A percentile compares a stretch with the other conserved stretches of the same genome.
Conservation (phyloP, 75 land plant species). For the Cupressus sempervirens region DNA sequence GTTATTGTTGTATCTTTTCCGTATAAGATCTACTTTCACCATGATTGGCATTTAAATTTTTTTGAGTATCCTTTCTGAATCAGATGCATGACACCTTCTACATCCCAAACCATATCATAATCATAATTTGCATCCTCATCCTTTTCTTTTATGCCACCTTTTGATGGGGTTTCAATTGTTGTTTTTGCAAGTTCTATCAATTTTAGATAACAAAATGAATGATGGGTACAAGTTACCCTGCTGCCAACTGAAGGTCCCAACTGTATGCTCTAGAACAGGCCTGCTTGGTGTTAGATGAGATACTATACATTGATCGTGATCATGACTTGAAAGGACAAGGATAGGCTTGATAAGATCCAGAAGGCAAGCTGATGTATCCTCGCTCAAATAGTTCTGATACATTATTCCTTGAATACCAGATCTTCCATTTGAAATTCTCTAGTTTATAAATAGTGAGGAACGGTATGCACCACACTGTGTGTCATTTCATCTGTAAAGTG, state of each 20-base stretch:
- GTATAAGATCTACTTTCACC: conserved; percentile 8
- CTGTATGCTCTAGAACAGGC: conserved; percentile 66
- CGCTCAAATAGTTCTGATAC: conserved; percentile 79
- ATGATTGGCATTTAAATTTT: conserved; percentile 4
- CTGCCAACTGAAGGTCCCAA: conserved; percentile 95
- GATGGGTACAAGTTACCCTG: conserved; percentile 88
- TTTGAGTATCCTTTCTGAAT: conserved; percentile 48
- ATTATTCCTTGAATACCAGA: too few relatives aligned
- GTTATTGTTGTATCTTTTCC: too few relatives aligned
- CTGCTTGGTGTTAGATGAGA: conserved; percentile 45
- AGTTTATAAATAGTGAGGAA: too few relatives aligned
- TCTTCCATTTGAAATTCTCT: too few relatives aligned
- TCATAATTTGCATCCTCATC: conserved; percentile 75
- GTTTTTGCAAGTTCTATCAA: conserved; percentile 10
- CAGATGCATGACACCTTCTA: conserved; percentile 92
- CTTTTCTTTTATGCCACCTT: conserved; percentile 50
- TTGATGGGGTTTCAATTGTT: conserved; percentile 12
- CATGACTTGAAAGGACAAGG: conserved; percentile 87
- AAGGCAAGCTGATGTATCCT: conserved; percentile 53
- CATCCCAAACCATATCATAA: conserved; percentile 94
- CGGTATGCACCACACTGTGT: too few relatives aligned
- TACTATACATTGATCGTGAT: conserved; percentile 84
- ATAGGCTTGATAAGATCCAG: conserved; percentile 61
- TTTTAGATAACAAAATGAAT: conserved; percentile 69
- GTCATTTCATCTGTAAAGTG: too few relatives aligned